These are phyloP conservation scores for Rhizopus microsporus DNA, from an alignment of 371 early-diverging fungal genomes.

Conservation along the genomic window DNA sequence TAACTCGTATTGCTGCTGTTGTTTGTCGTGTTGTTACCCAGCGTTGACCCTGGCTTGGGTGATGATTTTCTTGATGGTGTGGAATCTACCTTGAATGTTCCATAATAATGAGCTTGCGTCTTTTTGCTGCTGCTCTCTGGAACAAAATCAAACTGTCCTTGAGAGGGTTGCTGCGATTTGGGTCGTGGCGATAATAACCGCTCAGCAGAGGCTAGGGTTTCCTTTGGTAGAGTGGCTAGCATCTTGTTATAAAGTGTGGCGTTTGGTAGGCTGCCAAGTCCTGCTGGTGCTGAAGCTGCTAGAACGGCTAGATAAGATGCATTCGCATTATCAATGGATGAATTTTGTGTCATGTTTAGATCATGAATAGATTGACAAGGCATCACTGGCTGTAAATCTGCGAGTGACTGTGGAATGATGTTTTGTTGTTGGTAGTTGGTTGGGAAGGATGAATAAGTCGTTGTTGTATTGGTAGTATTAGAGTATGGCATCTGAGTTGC, in stretches of 20 bases:
- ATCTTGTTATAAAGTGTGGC: constrained; percentile 38
- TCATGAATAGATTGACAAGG: too few species aligned
- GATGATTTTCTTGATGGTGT: background rate
- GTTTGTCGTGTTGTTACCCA: too few species aligned
- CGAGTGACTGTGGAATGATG: background rate
- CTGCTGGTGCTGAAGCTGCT: constrained; percentile 16
- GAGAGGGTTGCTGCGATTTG: background rate
- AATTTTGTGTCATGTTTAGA: constrained; percentile 3
- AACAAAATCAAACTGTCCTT: constrained; percentile 2
- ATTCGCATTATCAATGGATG: constrained; percentile 9
- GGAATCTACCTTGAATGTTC: constrained; percentile 16
- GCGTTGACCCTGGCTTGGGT: background rate
- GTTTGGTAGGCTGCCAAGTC: constrained; percentile 21
- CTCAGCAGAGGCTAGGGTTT: constrained; percentile 42
- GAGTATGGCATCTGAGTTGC: too few species aligned
- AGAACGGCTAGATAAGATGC: constrained; percentile 6
- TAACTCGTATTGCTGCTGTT: constrained; percentile 1
- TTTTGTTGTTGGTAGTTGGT: background rate
- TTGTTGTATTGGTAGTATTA: background rate
- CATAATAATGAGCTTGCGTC: constrained; percentile 20
- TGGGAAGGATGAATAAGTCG: background rate
- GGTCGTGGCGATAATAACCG: constrained; percentile 26
- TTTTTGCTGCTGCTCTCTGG: background rate
- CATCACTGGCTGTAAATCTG: too few species aligned
- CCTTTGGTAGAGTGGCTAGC: constrained; percentile 34